These are phyloP conservation scores for Aspergillus fischeri DNA, from an alignment of 2,329 filamentous ascomycete genomes.

Conservation along the genomic window DNA sequence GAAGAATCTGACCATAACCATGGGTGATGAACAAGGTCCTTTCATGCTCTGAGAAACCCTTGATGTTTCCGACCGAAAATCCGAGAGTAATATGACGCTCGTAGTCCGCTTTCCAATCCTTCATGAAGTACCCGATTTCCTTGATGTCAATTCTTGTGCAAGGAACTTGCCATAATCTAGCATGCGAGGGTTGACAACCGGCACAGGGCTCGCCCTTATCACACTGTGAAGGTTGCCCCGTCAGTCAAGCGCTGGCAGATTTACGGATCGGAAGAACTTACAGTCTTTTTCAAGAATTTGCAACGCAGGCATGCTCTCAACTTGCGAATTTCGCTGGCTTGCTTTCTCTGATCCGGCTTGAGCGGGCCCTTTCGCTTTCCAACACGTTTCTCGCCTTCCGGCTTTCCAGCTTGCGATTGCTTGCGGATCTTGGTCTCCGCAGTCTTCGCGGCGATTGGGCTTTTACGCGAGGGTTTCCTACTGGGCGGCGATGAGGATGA, in stretches of 20 bases:
- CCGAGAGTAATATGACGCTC: conserved; percentile 83
- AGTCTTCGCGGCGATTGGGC: conserved; percentile 71
- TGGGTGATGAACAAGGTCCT: conserved; percentile 87
- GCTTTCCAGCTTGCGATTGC: conserved; percentile 67
- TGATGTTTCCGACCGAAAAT: conserved; percentile 92
- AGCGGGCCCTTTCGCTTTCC: conserved; percentile 86
- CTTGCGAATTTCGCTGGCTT: conserved; percentile 95
- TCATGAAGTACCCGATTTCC: conserved; percentile 98
- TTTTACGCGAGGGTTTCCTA: conserved; percentile 66
- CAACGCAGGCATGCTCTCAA: conserved; percentile 88
- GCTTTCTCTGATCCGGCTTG: conserved; percentile 88
- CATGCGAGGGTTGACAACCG: conserved; percentile 92
- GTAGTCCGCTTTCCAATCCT: conserved; percentile 97
- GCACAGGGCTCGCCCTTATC: conserved; percentile 96
- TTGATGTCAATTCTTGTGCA: conserved; percentile 98
- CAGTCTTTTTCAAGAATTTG: conserved; percentile 97
- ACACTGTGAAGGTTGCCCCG: conserved; percentile 46
- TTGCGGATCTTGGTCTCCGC: conserved; percentile 82
- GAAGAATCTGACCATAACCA: conserved; percentile 88
- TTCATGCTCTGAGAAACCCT: conserved; percentile 66
- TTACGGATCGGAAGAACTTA: conserved; percentile 18
- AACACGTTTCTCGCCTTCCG: conserved; percentile 88
- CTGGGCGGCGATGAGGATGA: conserved; percentile 63
- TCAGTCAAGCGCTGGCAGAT: background rate
- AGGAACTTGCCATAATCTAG: conserved; percentile 92